Evolutionary conservation across 1,284 basidiomycete genomes (phyloP).

Genomic region (Phlebopus sp.): DNA sequence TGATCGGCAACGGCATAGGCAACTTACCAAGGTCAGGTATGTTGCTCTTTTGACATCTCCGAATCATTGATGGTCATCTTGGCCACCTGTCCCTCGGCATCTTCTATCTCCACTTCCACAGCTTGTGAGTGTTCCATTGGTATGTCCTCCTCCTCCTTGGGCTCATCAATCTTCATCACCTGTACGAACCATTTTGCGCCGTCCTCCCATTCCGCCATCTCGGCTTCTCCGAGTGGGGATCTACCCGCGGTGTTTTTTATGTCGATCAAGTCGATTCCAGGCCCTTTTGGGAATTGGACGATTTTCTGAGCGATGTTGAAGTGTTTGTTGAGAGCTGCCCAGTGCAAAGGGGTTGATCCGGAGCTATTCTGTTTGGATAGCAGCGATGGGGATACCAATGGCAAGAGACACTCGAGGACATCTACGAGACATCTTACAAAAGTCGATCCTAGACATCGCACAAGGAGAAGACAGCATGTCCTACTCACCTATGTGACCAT

Average conservation of each 20-base stretch:
- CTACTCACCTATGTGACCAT: constrained; percentile 78
- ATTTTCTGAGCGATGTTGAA: constrained; percentile 65
- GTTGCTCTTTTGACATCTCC: not conserved
- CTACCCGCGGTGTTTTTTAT: constrained; percentile 68
- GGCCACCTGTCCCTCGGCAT: constrained; percentile 62
- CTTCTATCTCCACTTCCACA: constrained; percentile 56
- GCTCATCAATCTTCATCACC: constrained; percentile 66
- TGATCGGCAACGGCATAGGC: no score
- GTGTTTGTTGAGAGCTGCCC: constrained; percentile 84
- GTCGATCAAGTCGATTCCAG: constrained; percentile 67
- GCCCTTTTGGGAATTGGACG: constrained; percentile 53
- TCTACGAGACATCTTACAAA: constrained; percentile 56
- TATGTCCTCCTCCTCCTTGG: constrained; percentile 34
- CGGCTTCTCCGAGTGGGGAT: constrained; percentile 74
- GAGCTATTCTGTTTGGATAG: constrained; percentile 63
- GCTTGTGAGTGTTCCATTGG: constrained; percentile 25
- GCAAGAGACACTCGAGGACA: constrained; percentile 66
- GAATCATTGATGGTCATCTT: constrained; percentile 47
- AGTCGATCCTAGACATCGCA: constrained; percentile 33
- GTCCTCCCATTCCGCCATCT: constrained; percentile 73
- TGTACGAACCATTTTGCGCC: constrained; percentile 76
- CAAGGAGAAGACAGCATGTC: not conserved
- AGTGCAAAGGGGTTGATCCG: constrained; percentile 81
- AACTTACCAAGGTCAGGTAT: constrained; percentile 3
- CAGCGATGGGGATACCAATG: constrained; percentile 56